Evolutionary conservation across 768 basidiomycete genomes (phyloP).

Genomic region (Hypholoma fasciculare): DNA sequence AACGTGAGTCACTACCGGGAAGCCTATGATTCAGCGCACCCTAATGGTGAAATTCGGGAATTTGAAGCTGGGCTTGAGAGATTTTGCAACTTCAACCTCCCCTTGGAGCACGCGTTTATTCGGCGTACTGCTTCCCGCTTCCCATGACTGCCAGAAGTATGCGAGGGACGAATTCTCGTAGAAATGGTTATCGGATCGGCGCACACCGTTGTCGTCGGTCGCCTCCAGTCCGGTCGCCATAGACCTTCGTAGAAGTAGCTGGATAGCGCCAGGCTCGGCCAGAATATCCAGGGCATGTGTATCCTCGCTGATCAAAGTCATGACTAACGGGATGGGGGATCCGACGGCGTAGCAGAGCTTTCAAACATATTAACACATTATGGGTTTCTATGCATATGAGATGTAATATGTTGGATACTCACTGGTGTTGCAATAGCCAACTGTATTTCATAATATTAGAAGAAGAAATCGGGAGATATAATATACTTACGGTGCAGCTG

Average conservation of each 20-base stretch:
- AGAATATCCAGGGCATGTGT: slow-evolving; percentile 51
- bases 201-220: slow-evolving; percentile 33
- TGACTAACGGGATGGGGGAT: slow-evolving; percentile 47
- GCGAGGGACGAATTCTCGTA: slow-evolving; percentile 39
- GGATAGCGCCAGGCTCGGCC: slow-evolving; percentile 37
- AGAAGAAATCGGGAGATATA: neutral
- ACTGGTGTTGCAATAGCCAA: slow-evolving; percentile 49
- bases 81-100: slow-evolving; percentile 48
- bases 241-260: slow-evolving; percentile 44
- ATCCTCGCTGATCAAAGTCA: slow-evolving; percentile 47
- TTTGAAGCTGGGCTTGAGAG: slow-evolving; percentile 40
- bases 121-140: slow-evolving; percentile 23
- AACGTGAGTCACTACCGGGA: neutral
- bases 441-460: slow-evolving; percentile 24
- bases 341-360: slow-evolving; percentile 54
- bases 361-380: neutral
- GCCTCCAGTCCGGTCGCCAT: slow-evolving; percentile 51
- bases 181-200: slow-evolving; percentile 50
- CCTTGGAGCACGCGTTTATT: slow-evolving; percentile 44
- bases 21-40: slow-evolving; percentile 30
- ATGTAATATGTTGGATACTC: slow-evolving; percentile 20
- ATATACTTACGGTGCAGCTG: slow-evolving; percentile 28
- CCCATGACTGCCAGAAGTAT: slow-evolving; percentile 48
- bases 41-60: slow-evolving; percentile 45
- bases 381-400: neutral